Evolutionary conservation across 306 rosid species (phyloP).

Genomic region (Geum urbanum): DNA sequence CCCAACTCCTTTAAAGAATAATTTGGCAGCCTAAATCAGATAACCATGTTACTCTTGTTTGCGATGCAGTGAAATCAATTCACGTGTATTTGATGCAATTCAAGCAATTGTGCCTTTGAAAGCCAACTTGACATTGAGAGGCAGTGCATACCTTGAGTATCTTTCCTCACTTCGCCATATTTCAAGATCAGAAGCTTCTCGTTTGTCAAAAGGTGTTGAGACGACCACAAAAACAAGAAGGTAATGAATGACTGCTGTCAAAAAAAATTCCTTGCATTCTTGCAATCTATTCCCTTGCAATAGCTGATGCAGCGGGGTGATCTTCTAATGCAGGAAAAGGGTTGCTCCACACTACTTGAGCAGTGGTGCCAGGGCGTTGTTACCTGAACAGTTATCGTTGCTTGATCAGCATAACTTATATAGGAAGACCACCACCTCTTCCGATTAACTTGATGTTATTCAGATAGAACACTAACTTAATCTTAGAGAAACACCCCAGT

Average conservation of each 20-base stretch:
- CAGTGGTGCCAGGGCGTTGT: conserved; percentile 41
- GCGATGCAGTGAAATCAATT: conserved; percentile 45
- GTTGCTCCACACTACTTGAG: conserved; percentile 69
- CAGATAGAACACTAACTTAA: conserved; percentile 28
- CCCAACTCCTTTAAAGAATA: no score
- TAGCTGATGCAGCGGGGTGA: conserved; percentile 22
- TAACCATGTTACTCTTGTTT: conserved; percentile 16
- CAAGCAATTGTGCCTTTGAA: conserved; percentile 55
- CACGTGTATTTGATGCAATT: conserved; percentile 36
- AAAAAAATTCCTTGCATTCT: conserved; percentile 12
- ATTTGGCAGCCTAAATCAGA: neutral
- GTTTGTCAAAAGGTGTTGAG: conserved; percentile 41
- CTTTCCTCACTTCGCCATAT: conserved; percentile 70
- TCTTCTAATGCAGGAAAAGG: conserved; percentile 46
- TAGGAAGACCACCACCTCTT: conserved; percentile 30
- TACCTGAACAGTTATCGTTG: conserved; percentile 60
- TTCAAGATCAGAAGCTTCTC: conserved; percentile 60
- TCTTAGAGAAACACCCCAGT: neutral
- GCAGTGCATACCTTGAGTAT: conserved; percentile 53
- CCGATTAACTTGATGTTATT: conserved; percentile 19
- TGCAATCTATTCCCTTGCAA: conserved; percentile 5
- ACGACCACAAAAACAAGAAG: conserved; percentile 48
- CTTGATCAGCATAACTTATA: conserved; percentile 46
- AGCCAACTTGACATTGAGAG: conserved; percentile 39
- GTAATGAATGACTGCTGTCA: conserved; percentile 31